These are phyloP conservation scores for Fusarium heterosporum DNA, from an alignment of 2,329 filamentous ascomycete genomes.

Conservation along the genomic window DNA sequence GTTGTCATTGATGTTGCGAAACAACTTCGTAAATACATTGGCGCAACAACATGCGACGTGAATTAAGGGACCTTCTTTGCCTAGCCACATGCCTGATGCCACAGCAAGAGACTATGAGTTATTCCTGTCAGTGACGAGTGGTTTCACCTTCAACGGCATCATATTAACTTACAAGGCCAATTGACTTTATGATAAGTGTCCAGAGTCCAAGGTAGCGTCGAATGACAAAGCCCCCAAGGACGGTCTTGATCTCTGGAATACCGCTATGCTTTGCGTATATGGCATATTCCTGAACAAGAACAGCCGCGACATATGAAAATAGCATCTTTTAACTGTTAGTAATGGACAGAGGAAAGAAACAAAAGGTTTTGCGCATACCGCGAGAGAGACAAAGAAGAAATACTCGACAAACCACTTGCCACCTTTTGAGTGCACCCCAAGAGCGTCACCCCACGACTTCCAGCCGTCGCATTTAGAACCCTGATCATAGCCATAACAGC, in stretches of 20 bases:
- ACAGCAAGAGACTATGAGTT: slow-evolving; percentile 82
- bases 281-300: slow-evolving; percentile 86
- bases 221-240: slow-evolving; percentile 94
- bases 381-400: slow-evolving; percentile 85
- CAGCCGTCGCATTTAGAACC: slow-evolving; percentile 86
- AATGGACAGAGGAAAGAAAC: background rate
- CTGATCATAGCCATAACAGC: slow-evolving; percentile 91
- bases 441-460: slow-evolving; percentile 83
- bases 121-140: slow-evolving; percentile 36
- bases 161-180: slow-evolving; percentile 76
- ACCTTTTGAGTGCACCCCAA: slow-evolving; percentile 72
- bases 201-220: slow-evolving; percentile 85
- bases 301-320: slow-evolving; percentile 81
- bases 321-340: slow-evolving; percentile 65
- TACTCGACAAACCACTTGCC: slow-evolving; percentile 89
- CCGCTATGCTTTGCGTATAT: slow-evolving; percentile 93
- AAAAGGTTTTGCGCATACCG: slow-evolving; percentile 64
- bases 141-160: background rate
- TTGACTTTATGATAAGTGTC: slow-evolving; percentile 89
- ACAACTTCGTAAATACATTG: slow-evolving; percentile 92
- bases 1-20: slow-evolving; percentile 81
- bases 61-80: slow-evolving; percentile 94
- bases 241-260: slow-evolving; percentile 97
- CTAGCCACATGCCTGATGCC: slow-evolving; percentile 94
- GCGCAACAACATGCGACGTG: slow-evolving; percentile 98